phyloP scores from a whole-genome alignment of 164 flowering plant species.

The Kalanchoe fedtschenkoi region DNA sequence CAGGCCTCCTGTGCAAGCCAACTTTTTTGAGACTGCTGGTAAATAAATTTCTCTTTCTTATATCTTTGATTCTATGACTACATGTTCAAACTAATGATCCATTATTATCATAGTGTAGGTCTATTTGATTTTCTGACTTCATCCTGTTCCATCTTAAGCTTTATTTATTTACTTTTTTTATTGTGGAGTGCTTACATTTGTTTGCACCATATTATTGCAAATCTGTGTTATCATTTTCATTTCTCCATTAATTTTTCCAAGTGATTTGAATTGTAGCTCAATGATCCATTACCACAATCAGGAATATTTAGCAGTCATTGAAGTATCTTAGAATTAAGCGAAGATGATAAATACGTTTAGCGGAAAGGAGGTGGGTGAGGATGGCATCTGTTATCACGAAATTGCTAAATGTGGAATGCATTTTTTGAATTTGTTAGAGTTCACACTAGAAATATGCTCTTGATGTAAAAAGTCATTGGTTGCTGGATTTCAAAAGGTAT shows the following conservation, averaged over 20 bases:
- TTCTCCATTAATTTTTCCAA: too few relatives aligned
- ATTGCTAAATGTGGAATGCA: background rate
- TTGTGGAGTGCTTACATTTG: background rate
- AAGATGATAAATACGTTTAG: background rate
- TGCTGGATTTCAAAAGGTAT: background rate
- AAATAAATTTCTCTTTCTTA: constrained; percentile 14
- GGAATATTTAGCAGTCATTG: too few relatives aligned
- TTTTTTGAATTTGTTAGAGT: background rate
- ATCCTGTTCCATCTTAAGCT: too few relatives aligned
- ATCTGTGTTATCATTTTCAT: background rate
- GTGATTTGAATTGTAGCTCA: too few relatives aligned
- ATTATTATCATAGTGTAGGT: background rate
- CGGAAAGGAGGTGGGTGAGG: too few relatives aligned
- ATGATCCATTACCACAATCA: too few relatives aligned
- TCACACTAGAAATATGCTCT: background rate
- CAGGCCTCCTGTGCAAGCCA: constrained; percentile 79
- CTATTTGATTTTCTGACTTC: too few relatives aligned
- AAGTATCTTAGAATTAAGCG: background rate
- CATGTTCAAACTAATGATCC: background rate
- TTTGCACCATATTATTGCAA: too few relatives aligned
- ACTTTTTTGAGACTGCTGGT: constrained; percentile 97
- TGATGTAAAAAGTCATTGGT: background rate
- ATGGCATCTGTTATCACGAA: too few relatives aligned
- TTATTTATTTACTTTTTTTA: too few relatives aligned
- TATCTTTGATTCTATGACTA: background rate